Evolutionary conservation across 352 stramenopile genomes (phyloP).

Genomic region (Phytophthora pistaciae): DNA sequence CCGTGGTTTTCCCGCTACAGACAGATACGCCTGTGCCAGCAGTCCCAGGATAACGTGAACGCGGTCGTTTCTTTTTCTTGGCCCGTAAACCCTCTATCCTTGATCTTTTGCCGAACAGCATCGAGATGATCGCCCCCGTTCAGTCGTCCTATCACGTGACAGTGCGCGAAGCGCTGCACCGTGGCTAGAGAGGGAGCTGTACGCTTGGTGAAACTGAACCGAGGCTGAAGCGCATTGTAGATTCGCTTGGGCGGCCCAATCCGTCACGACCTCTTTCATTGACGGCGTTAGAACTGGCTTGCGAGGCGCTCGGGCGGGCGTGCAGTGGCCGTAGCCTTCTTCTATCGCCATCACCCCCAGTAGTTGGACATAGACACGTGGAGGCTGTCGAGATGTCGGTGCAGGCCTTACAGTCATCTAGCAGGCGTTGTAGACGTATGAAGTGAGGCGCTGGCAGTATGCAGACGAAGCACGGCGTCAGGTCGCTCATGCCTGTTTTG

Average conservation of each 20-base stretch:
- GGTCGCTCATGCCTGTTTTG: slow-evolving; percentile 7
- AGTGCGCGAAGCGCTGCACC: slow-evolving; percentile 8
- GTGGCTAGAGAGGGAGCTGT: no score
- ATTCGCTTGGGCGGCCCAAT: not conserved
- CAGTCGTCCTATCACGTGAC: not conserved
- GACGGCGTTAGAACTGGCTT: slow-evolving; percentile 11
- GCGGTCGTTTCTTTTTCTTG: not conserved
- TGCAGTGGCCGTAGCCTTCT: slow-evolving; percentile 15
- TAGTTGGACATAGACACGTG: slow-evolving; percentile 8
- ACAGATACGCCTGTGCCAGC: not conserved
- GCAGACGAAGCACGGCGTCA: slow-evolving; percentile 7
- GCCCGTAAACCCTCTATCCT: not conserved
- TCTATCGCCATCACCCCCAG: slow-evolving; percentile 7
- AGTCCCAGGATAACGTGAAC: slow-evolving; percentile 3
- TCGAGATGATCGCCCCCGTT: not conserved
- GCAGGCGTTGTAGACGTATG: slow-evolving; percentile 3
- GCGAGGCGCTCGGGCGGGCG: not conserved
- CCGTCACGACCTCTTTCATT: slow-evolving; percentile 17
- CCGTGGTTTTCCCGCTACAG: not conserved
- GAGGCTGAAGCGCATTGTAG: no score
- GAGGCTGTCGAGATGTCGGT: not conserved
- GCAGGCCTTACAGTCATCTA: not conserved
- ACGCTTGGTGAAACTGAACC: no score
- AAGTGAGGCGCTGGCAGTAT: not conserved
- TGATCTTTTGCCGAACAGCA: not conserved